These are phyloP conservation scores for Paratinospora sagittata DNA, from an alignment of 164 flowering plant species.

Conservation along the genomic window DNA sequence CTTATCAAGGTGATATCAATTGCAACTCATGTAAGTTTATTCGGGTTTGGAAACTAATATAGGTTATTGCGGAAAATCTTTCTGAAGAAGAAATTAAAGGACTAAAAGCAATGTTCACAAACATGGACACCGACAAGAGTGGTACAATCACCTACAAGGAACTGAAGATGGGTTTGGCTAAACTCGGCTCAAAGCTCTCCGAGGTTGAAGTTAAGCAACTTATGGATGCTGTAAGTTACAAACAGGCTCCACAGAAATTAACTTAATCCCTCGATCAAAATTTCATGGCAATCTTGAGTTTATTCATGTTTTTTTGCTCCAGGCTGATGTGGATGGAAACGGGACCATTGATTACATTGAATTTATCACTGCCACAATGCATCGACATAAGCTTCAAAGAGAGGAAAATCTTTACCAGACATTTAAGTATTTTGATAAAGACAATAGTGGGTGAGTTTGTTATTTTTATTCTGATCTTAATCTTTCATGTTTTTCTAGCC, in stretches of 20 bases:
- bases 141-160: conserved; percentile 91
- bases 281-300: too few species aligned
- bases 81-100: too few species aligned
- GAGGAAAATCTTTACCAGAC: conserved; percentile 84
- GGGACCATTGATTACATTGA: conserved; percentile 89
- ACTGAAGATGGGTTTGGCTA: conserved; percentile 72
- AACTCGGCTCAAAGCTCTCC: conserved; percentile 82
- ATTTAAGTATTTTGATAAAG: conserved; percentile 81
- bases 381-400: conserved; percentile 71
- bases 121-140: conserved; percentile 85
- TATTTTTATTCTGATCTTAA: too few species aligned
- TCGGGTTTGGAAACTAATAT: too few species aligned
- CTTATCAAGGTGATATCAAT: too few species aligned
- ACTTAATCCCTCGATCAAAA: too few species aligned
- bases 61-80: too few species aligned
- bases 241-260: neutral
- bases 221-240: conserved; percentile 82
- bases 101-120: conserved; percentile 73
- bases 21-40: too few species aligned
- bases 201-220: conserved; percentile 84
- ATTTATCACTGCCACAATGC: conserved; percentile 93
- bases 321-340: conserved; percentile 97
- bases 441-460: conserved; percentile 71
- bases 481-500: too few species aligned
- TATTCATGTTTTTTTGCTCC: conserved; percentile 6